Percentiles rank a stretch among this genome's conserved stretches.
Conservation (phyloP, 2,329 filamentous ascomycete species). For the Pyrenophora tritici-repentis region DNA sequence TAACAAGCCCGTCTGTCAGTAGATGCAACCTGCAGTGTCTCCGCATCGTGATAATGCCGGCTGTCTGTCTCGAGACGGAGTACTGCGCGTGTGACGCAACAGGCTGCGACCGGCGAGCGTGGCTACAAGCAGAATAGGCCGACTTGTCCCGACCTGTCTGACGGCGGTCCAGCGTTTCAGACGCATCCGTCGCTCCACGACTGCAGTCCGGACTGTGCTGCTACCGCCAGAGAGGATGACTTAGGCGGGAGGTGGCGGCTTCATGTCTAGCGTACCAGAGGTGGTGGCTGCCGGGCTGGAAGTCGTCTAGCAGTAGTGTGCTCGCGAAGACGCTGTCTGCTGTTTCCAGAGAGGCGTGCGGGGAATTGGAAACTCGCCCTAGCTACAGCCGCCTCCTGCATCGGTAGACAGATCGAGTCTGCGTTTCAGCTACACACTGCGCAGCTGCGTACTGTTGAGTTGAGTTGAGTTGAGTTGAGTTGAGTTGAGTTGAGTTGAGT, state of each 20-base stretch:
- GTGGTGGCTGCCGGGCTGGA: background rate
- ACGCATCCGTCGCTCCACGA: conserved; percentile 3
- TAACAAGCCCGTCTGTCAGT: conserved; percentile 2
- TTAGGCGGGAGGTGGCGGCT: background rate
- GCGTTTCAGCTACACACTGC: too few relatives aligned
- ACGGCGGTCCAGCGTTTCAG: conserved; percentile 20
- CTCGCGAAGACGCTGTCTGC: too few relatives aligned
- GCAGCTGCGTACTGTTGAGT: too few relatives aligned
- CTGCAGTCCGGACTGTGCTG: conserved; percentile 12
- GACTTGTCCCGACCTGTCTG: conserved; percentile 11
- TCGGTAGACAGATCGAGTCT: too few relatives aligned
- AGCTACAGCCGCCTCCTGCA: too few relatives aligned
- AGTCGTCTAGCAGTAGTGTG: background rate
- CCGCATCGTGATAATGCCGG: conserved; percentile 1
- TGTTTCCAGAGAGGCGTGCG: too few relatives aligned
- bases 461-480: too few relatives aligned
- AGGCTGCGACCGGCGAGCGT: conserved; percentile 19
- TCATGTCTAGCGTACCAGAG: background rate
- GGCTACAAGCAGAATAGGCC: conserved; percentile 12
- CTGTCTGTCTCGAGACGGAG: conserved; percentile 19
- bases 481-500: too few relatives aligned
- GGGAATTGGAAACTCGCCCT: too few relatives aligned
- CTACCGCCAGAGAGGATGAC: background rate
- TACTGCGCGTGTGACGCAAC: conserved; percentile 14
- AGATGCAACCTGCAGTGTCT: conserved; percentile 24